A percentile compares a stretch with the other conserved stretches of the same genome.
These are phyloP conservation scores for Anisodus tanguticus DNA, from an alignment of 257 asterid species.

Conservation along the genomic window DNA sequence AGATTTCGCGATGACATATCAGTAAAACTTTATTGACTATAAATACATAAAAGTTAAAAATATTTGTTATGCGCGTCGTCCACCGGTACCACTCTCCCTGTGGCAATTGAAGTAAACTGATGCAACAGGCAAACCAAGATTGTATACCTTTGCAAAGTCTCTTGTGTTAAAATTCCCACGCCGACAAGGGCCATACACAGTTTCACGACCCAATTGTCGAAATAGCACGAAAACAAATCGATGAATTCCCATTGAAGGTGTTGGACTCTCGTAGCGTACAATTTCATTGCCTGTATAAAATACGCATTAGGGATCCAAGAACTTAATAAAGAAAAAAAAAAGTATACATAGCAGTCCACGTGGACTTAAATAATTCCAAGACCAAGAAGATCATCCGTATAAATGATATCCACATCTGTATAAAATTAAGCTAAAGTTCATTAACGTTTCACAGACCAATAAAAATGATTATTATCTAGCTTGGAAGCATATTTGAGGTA, in stretches of 20 bases:
- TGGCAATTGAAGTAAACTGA: slow-evolving; percentile 51
- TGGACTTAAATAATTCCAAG: no score
- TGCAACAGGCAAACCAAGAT: slow-evolving; percentile 53
- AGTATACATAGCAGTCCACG: no score
- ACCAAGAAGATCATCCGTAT: no score
- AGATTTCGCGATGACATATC: not conserved
- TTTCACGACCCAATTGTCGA: slow-evolving; percentile 39
- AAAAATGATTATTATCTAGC: no score
- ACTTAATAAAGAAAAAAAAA: no score
- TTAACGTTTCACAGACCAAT: no score
- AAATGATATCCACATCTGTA: no score
- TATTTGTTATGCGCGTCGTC: slow-evolving; percentile 32
- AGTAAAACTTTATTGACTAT: not conserved
- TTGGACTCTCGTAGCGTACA: slow-evolving; percentile 51
- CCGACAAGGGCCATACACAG: not conserved
- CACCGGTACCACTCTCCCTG: slow-evolving; percentile 54
- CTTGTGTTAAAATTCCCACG: slow-evolving; percentile 12
- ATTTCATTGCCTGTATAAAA: slow-evolving; percentile 42
- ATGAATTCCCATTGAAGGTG: slow-evolving; percentile 56
- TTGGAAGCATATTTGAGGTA: no score
- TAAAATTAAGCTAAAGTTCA: no score
- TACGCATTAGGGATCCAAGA: no score
- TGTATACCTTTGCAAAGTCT: slow-evolving; percentile 39
- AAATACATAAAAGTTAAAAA: not conserved
- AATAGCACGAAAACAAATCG: slow-evolving; percentile 49